Evolutionary conservation across 2,329 filamentous ascomycete species (phyloP).

Genomic region (Xylaria digitata): DNA sequence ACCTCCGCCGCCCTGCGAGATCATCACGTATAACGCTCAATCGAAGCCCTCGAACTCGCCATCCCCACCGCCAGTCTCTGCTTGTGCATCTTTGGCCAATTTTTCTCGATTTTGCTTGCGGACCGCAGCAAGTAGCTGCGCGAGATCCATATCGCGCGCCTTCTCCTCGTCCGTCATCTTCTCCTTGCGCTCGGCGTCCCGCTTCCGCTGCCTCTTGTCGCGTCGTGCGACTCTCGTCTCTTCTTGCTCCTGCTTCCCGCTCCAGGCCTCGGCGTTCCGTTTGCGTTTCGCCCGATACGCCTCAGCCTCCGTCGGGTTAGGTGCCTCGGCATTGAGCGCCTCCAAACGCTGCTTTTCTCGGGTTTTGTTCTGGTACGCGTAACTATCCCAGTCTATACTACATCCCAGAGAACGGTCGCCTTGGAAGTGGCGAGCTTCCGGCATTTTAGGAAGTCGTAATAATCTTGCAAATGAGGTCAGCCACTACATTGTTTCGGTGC

Average conservation of each 20-base stretch:
- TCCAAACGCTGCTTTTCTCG: constrained; percentile 73
- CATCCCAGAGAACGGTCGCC: constrained; percentile 73
- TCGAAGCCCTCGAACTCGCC: constrained; percentile 72
- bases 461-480: constrained; percentile 54
- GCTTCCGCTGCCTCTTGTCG: constrained; percentile 72
- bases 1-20: not conserved
- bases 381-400: constrained; percentile 74
- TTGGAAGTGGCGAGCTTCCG: constrained; percentile 80
- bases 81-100: constrained; percentile 48
- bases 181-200: constrained; percentile 71
- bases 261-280: constrained; percentile 77
- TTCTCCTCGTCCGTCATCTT: constrained; percentile 79
- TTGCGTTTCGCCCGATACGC: constrained; percentile 64
- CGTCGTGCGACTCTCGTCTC: constrained; percentile 70
- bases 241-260: constrained; percentile 74
- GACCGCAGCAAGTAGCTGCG: constrained; percentile 73
- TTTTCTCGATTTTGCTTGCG: constrained; percentile 66
- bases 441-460: constrained; percentile 90
- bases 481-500: not conserved
- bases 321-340: constrained; percentile 58
- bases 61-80: constrained; percentile 48
- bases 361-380: constrained; percentile 76
- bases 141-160: constrained; percentile 70
- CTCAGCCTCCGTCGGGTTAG: constrained; percentile 44
- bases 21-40: constrained; percentile 27